Conservation (phyloP, 2,329 filamentous ascomycete species). For the Zasmidium angulare region DNA sequence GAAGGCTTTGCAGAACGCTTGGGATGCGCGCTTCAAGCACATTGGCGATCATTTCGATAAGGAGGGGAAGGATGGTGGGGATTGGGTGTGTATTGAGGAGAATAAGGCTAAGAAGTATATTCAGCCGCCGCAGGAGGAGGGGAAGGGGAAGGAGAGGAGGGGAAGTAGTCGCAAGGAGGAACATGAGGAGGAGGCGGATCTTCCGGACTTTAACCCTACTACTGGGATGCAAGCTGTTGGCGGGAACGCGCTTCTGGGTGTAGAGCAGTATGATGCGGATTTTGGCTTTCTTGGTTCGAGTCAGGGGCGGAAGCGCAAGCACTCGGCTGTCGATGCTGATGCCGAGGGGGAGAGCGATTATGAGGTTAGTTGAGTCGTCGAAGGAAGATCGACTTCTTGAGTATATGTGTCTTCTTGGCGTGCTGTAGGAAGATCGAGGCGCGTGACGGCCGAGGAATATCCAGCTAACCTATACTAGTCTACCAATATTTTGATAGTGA, state of each 20-base stretch:
- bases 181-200: conserved; percentile 3
- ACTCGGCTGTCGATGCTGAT: background rate
- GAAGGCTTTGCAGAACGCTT: conserved; percentile 40
- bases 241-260: background rate
- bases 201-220: background rate
- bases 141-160: conserved; percentile 4
- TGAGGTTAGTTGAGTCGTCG: background rate
- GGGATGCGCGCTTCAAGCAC: conserved; percentile 59
- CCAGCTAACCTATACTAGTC: too few relatives aligned
- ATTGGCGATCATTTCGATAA: conserved; percentile 72
- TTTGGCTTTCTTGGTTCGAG: background rate
- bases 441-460: too few relatives aligned
- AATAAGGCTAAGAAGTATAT: conserved; percentile 37
- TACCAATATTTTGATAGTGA: too few relatives aligned
- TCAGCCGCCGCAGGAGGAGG: background rate
- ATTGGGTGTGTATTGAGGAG: conserved; percentile 55
- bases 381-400: background rate
- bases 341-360: conserved; percentile 5
- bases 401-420: too few relatives aligned
- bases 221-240: background rate
- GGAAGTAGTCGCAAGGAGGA: background rate
- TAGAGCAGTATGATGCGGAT: background rate
- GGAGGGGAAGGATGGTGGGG: conserved; percentile 51
- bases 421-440: too few relatives aligned
- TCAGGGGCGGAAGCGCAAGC: background rate